Conservation (phyloP, 768 basidiomycete species). For the Lentinula boryana region DNA sequence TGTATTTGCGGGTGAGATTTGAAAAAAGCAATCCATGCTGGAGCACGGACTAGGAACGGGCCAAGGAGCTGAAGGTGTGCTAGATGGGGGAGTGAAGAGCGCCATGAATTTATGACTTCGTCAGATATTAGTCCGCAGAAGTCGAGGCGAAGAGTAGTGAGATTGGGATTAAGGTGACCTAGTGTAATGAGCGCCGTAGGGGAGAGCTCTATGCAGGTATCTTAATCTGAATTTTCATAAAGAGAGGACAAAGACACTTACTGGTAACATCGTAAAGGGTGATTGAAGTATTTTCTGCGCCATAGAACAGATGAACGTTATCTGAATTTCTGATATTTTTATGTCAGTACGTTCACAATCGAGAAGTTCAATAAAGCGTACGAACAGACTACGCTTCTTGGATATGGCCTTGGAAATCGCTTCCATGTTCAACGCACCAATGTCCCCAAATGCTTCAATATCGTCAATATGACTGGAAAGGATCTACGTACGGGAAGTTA, state of each 20-base stretch:
- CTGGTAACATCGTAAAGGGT: conserved; percentile 87
- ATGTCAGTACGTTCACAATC: not conserved
- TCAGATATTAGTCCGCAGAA: conserved; percentile 82
- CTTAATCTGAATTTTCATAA: not conserved
- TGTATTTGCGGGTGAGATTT: conserved; percentile 53
- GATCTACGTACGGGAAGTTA: conserved; percentile 36
- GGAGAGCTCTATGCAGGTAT: conserved; percentile 47
- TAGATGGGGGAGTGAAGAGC: conserved; percentile 57
- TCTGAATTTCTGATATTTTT: conserved; percentile 46
- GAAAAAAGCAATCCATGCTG: conserved; percentile 76
- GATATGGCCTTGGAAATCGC: conserved; percentile 79
- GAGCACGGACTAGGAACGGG: conserved; percentile 74
- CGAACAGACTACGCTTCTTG: conserved; percentile 77
- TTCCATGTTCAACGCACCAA: conserved; percentile 80
- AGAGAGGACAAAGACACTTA: conserved; percentile 30
- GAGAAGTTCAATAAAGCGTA: conserved; percentile 13
- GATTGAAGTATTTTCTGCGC: conserved; percentile 57
- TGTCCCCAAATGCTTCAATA: conserved; percentile 84
- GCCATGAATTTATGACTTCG: conserved; percentile 51
- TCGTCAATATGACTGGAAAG: conserved; percentile 85
- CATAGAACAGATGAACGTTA: conserved; percentile 84
- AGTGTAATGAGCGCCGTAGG: conserved; percentile 66
- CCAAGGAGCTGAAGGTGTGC: conserved; percentile 75
- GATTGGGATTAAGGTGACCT: conserved; percentile 76
- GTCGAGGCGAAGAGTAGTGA: conserved; percentile 74